Percentiles rank a stretch among this genome's conserved stretches.
Conservation (phyloP, 371 early-diverging fungal genomes). For the Fennellomyces sp. region DNA sequence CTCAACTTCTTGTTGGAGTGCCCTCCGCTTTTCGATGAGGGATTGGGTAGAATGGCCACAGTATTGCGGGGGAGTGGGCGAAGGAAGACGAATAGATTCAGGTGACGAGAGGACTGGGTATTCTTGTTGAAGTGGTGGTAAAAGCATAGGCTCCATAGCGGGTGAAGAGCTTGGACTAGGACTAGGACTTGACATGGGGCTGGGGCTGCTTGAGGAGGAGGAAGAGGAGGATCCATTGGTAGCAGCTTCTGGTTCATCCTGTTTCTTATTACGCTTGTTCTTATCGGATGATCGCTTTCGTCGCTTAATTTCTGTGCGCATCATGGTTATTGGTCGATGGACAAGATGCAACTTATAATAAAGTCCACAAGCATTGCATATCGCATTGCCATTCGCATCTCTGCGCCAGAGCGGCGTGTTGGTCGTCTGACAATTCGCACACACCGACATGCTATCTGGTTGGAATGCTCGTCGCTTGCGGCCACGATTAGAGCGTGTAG, state of each 20-base stretch:
- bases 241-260: not conserved
- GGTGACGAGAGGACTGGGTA: constrained; percentile 1
- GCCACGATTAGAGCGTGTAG: constrained; percentile 3
- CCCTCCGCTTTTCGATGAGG: constrained; percentile 53
- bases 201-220: not conserved
- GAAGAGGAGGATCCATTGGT: not conserved
- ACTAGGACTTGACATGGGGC: not conserved
- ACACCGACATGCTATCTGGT: constrained; percentile 27
- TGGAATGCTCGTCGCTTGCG: constrained; percentile 10
- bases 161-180: constrained; percentile 9
- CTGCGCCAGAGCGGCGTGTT: constrained; percentile 85
- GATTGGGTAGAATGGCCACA: constrained; percentile 40
- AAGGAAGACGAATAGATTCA: constrained; percentile 1
- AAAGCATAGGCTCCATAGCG: not conserved
- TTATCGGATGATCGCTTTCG: constrained; percentile 42
- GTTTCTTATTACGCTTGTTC: constrained; percentile 8
- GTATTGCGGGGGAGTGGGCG: not conserved
- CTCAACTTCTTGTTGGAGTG: constrained; percentile 58
- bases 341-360: constrained; percentile 75
- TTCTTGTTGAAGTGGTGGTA: constrained; percentile 8
- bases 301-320: constrained; percentile 58
- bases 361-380: constrained; percentile 86
- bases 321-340: constrained; percentile 61
- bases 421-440: constrained; percentile 76
- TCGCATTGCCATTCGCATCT: constrained; percentile 62